Conservation (phyloP, 2,329 filamentous ascomycete species). For the Trichoderma sp. region DNA sequence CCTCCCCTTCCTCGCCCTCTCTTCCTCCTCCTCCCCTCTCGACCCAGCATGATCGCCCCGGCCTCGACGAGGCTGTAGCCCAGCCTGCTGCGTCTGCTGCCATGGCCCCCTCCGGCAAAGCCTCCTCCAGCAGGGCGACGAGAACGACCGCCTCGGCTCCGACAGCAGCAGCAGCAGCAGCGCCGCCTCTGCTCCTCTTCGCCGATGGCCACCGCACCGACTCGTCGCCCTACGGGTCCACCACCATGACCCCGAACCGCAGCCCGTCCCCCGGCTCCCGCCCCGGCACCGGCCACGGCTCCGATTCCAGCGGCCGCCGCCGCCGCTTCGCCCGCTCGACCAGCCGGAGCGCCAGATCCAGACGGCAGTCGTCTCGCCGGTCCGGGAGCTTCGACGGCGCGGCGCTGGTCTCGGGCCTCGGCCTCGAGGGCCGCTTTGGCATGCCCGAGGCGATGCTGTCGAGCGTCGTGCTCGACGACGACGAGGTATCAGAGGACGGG, state of each 20-base stretch:
- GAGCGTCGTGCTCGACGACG: conserved; percentile 48
- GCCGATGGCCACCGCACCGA: conserved; percentile 36
- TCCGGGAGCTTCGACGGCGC: conserved; percentile 56
- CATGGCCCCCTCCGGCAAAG: conserved; percentile 25
- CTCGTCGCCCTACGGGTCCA: conserved; percentile 43
- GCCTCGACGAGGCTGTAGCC: conserved; percentile 38
- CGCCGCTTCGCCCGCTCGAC: conserved; percentile 42
- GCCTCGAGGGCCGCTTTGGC: conserved; percentile 57
- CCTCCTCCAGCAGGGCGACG: conserved; percentile 10
- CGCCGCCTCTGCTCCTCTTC: conserved; percentile 43
- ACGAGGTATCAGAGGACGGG: conserved; percentile 39
- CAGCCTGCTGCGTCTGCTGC: conserved; percentile 29
- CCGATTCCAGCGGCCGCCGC: conserved; percentile 39
- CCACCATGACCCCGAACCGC: conserved; percentile 38
- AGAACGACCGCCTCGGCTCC: not conserved
- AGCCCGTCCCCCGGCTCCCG: conserved; percentile 37
- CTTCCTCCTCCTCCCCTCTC: conserved; percentile 25
- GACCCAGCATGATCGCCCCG: conserved; percentile 32
- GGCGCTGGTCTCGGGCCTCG: conserved; percentile 55
- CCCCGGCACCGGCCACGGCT: conserved; percentile 35
- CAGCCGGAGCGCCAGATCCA: conserved; percentile 39
- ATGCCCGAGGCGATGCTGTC: conserved; percentile 53
- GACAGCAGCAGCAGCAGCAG: conserved; percentile 40
- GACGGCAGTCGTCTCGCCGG: conserved; percentile 40
- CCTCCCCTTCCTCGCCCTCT: conserved; percentile 24